Evolutionary conservation across 2,329 filamentous ascomycete species (phyloP).

Genomic region (Ustulina deusta): DNA sequence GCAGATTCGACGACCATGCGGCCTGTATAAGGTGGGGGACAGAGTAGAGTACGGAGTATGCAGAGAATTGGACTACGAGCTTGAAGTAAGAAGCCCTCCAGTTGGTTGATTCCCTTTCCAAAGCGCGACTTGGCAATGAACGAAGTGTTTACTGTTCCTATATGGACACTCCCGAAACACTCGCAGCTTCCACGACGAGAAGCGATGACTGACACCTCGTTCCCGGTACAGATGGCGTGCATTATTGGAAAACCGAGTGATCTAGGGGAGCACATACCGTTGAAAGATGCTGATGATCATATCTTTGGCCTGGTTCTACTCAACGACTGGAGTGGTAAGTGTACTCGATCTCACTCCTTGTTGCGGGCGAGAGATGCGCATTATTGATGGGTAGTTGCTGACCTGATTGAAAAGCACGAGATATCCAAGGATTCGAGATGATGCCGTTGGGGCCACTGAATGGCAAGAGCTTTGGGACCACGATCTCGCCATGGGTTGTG

Average conservation of each 20-base stretch:
- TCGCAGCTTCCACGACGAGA: background rate
- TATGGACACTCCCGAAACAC: background rate
- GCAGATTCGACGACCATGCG: constrained; percentile 44
- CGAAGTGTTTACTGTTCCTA: background rate
- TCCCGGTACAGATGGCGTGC: constrained; percentile 51
- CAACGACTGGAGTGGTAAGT: constrained; percentile 69
- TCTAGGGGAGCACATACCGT: constrained; percentile 53
- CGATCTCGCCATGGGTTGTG: constrained; percentile 71
- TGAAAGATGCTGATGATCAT: constrained; percentile 66
- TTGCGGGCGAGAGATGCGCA: background rate
- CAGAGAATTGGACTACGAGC: constrained; percentile 56
- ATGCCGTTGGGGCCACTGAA: constrained; percentile 70
- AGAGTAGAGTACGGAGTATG: constrained; percentile 45
- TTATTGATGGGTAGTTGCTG: background rate
- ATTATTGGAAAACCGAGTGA: constrained; percentile 57
- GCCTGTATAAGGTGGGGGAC: constrained; percentile 38
- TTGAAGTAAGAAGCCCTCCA: constrained; percentile 49
- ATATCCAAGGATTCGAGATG: constrained; percentile 73
- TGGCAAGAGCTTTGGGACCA: constrained; percentile 70
- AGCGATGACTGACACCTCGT: background rate
- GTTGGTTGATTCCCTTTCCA: background rate
- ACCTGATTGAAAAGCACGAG: constrained; percentile 57
- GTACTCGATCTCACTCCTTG: background rate
- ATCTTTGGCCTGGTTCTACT: constrained; percentile 73
- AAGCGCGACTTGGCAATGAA: background rate